Conservation (phyloP, 2,329 filamentous ascomycete species). For the Fusarium sacchari region DNA sequence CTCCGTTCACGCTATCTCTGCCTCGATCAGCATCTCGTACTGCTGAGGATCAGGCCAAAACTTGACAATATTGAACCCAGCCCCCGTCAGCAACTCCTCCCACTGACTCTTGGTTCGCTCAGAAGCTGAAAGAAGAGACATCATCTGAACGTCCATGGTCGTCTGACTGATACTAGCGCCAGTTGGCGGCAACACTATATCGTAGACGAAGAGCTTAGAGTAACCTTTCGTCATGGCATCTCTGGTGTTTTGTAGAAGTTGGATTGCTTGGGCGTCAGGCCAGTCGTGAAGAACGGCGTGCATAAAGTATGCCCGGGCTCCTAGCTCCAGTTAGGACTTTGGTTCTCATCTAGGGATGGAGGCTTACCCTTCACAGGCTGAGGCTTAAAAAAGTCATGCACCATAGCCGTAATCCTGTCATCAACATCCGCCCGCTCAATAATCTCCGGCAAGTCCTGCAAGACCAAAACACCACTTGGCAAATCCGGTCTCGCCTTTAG, state of each 20-base stretch:
- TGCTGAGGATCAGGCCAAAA: constrained; percentile 36
- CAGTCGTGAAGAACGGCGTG: constrained; percentile 62
- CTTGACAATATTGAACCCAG: constrained; percentile 24
- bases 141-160: constrained; percentile 45
- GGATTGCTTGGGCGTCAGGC: constrained; percentile 51
- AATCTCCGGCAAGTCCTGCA: constrained; percentile 33
- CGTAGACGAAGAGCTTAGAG: constrained; percentile 37
- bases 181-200: constrained; percentile 28
- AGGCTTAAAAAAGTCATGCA: constrained; percentile 30
- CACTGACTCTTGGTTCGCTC: constrained; percentile 34
- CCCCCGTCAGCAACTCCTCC: constrained; percentile 10
- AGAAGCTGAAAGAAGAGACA: constrained; percentile 40
- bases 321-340: not conserved
- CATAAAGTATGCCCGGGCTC: constrained; percentile 57
- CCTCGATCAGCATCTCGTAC: constrained; percentile 40
- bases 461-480: not conserved
- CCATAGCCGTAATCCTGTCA: constrained; percentile 15
- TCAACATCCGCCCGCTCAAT: constrained; percentile 15
- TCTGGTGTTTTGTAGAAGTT: constrained; percentile 41
- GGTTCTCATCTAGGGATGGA: fast-evolving
- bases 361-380: constrained; percentile 21
- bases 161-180: constrained; percentile 38
- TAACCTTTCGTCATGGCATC: constrained; percentile 41
- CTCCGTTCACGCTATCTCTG: constrained; percentile 1
- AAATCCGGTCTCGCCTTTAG: constrained; percentile 9